Evolutionary conservation across 1,284 basidiomycete genomes (phyloP).

Genomic region (Cutaneotrichosporon sp.): DNA sequence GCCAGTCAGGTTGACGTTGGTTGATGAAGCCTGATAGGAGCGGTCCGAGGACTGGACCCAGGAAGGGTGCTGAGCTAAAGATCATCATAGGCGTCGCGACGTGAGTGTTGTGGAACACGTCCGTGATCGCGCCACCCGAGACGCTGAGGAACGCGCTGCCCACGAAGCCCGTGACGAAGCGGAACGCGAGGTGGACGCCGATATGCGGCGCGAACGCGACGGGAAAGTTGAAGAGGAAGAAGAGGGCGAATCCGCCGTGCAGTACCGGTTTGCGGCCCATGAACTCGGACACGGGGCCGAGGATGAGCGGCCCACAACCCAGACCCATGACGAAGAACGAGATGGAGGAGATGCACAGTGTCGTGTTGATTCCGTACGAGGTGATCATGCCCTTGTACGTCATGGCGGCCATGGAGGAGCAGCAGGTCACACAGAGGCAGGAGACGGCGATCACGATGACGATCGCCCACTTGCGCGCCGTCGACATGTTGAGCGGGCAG

Average conservation of each 20-base stretch:
- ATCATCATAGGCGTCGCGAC: conserved; percentile 77
- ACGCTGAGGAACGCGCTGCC: conserved; percentile 75
- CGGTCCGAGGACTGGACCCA: conserved; percentile 67
- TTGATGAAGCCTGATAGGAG: conserved; percentile 57
- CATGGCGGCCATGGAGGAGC: conserved; percentile 68
- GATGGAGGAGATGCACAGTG: conserved; percentile 70
- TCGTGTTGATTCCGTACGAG: conserved; percentile 63
- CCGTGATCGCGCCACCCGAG: conserved; percentile 73
- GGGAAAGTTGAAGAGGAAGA: conserved; percentile 60
- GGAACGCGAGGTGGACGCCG: conserved; percentile 64
- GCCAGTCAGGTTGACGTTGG: conserved; percentile 63
- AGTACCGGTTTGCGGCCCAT: conserved; percentile 57
- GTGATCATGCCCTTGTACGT: conserved; percentile 63
- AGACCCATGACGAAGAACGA: conserved; percentile 65
- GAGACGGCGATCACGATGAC: conserved; percentile 33
- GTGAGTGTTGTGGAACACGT: conserved; percentile 64
- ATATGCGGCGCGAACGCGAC: conserved; percentile 60
- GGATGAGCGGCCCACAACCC: conserved; percentile 58
- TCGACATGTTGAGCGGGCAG: conserved; percentile 40
- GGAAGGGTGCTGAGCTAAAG: conserved; percentile 68
- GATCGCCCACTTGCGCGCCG: conserved; percentile 43
- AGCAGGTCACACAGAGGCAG: conserved; percentile 64
- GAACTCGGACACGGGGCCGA: conserved; percentile 62
- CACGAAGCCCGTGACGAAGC: conserved; percentile 66
- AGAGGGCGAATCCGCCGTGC: conserved; percentile 32